A percentile compares a stretch with the other conserved stretches of the same genome.
These are phyloP conservation scores for Gossypium rotundifolium DNA, from an alignment of 345 rosid genomes.

Conservation along the genomic window DNA sequence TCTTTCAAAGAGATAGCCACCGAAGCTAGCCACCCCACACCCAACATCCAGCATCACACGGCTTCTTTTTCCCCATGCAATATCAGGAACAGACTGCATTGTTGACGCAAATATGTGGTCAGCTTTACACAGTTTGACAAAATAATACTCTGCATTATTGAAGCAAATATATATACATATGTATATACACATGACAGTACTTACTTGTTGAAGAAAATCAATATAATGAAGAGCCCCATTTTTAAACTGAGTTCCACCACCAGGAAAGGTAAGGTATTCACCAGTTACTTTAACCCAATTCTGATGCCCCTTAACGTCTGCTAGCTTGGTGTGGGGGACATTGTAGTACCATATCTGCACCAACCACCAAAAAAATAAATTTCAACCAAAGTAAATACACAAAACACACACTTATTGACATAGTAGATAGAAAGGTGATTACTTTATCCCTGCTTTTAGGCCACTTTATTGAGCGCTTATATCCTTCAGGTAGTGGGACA, in stretches of 20 bases:
- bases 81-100: constrained; percentile 50
- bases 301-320: constrained; percentile 64
- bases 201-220: constrained; percentile 40
- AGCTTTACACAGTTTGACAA: background rate
- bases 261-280: constrained; percentile 52
- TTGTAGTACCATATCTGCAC: constrained; percentile 68
- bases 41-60: constrained; percentile 87
- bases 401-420: background rate
- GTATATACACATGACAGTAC: background rate
- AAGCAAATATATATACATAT: background rate
- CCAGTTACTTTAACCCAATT: constrained; percentile 64
- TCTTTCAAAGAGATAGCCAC: constrained; percentile 80
- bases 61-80: constrained; percentile 71
- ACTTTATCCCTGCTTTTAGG: constrained; percentile 90
- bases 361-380: constrained; percentile 13
- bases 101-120: background rate
- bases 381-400: background rate
- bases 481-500: constrained; percentile 79
- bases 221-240: constrained; percentile 52
- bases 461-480: constrained; percentile 64
- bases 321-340: constrained; percentile 66
- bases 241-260: constrained; percentile 55
- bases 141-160: background rate
- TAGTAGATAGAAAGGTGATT: background rate
- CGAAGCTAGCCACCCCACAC: constrained; percentile 93